Base-by-base conservation (phyloP, 2,329 filamentous ascomycete species). In the Fusarium sp. region DNA sequence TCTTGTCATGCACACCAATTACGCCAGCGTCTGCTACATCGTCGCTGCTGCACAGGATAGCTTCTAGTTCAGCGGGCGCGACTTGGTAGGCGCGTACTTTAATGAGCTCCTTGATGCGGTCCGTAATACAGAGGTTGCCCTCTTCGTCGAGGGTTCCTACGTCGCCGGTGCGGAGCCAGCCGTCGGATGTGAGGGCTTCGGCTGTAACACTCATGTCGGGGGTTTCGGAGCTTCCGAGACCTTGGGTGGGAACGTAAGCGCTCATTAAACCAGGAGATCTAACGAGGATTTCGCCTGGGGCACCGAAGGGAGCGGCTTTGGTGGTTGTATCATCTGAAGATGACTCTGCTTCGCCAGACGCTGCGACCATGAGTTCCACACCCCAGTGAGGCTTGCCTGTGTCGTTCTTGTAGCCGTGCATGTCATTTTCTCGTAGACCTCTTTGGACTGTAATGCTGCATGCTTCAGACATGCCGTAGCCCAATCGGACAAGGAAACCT, bases 401-500 rank as follows among this genome's bases (percentile, higher is more conserved):
- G 56, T 91, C 91, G 11, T 92, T 90, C 7, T 82, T 80, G 37
- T 81, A 74, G 74, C 84, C 69, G 79, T 83, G 57, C 56, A 83
- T 80, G 14, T 83, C 84, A 8, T 74, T 78, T 60, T 87, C 81
- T 3, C 76, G 81, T 1, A 88, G 82, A 55, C 91, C 85, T 76
- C 85, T 89, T 54, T 88, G 88, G 3, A 90, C 81, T 6, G 88
- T 81, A 1, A 90, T 86, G 74, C 90, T 92, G 16, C 91, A 92
- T 4, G 83, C 85, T 78, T 94, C 92, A 14, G 91, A 93, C 87
- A 94, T 91, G 2, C 92, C 92, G 84, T 91, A 94, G 2, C 91
- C 92, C 75, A 93, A 87, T 76, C 81, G 70, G 12, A 82, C 68
- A 4, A 78, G 73, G 72, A 84, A 80, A 76, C 88, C 91, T 27